Evolutionary conservation across 257 asterid species (phyloP).

Genomic region (Solanum etuberosum): DNA sequence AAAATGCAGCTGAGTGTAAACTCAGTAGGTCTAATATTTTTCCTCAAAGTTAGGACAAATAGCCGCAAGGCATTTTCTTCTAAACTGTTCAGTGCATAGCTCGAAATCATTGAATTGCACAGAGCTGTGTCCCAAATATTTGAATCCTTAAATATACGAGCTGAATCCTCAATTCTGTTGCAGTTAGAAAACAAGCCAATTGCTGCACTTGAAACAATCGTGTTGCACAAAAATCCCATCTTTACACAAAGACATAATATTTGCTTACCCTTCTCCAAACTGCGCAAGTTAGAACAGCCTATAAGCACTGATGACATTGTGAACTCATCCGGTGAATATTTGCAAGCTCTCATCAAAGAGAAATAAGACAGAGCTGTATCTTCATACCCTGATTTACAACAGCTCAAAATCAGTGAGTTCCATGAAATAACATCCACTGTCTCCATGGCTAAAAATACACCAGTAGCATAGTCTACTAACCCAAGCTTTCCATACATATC

Average conservation of each 20-base stretch:
- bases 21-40: slow-evolving; percentile 46
- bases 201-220: slow-evolving; percentile 59
- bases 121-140: slow-evolving; percentile 29
- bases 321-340: slow-evolving; percentile 36
- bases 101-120: slow-evolving; percentile 56
- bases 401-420: slow-evolving; percentile 63
- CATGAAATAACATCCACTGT: slow-evolving; percentile 54
- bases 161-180: slow-evolving; percentile 45
- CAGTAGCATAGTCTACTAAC: slow-evolving; percentile 40
- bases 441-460: slow-evolving; percentile 44
- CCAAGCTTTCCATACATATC: slow-evolving; percentile 66
- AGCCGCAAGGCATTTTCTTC: slow-evolving; percentile 34
- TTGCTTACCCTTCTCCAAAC: slow-evolving; percentile 52
- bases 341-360: slow-evolving; percentile 30
- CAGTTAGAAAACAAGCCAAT: slow-evolving; percentile 61
- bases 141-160: slow-evolving; percentile 29
- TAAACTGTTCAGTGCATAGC: slow-evolving; percentile 34
- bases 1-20: slow-evolving; percentile 49
- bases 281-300: slow-evolving; percentile 40
- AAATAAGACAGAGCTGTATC: slow-evolving; percentile 26
- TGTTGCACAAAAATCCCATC: slow-evolving; percentile 40
- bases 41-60: slow-evolving; percentile 29
- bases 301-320: slow-evolving; percentile 38
- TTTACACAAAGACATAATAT: slow-evolving; percentile 42
- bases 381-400: slow-evolving; percentile 34